A percentile compares a stretch with the other conserved stretches of the same genome.
Evolutionary conservation across 2,329 filamentous ascomycete genomes (phyloP).

Genomic region (Penicillium sp.): DNA sequence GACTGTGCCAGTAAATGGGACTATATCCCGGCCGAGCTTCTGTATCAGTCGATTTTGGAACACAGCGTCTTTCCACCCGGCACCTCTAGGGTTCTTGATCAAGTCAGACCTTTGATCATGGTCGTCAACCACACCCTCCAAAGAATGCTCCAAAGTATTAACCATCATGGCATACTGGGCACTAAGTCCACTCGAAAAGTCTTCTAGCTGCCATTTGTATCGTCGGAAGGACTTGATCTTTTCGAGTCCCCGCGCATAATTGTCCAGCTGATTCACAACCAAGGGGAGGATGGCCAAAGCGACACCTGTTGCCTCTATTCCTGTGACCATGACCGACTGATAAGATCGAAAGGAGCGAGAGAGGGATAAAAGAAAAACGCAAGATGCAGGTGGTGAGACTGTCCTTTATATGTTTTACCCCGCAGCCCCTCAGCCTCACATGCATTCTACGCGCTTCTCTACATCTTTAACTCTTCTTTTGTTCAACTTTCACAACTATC

Average conservation of each 20-base stretch:
- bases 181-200: slow-evolving; percentile 3
- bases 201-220: slow-evolving; percentile 14
- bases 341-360: too few relatives aligned
- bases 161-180: slow-evolving; percentile 11
- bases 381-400: too few relatives aligned
- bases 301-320: slow-evolving; percentile 16
- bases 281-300: slow-evolving; percentile 24
- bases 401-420: too few relatives aligned
- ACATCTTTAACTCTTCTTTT: too few relatives aligned
- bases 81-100: neutral
- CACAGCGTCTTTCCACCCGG: neutral
- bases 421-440: too few relatives aligned
- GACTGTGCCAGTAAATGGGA: neutral
- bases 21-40: neutral
- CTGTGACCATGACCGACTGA: neutral
- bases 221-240: slow-evolving; percentile 14
- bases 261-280: slow-evolving; percentile 24
- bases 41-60: neutral
- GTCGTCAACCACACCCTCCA: neutral
- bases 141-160: slow-evolving; percentile 1
- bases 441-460: too few relatives aligned
- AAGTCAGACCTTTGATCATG: neutral
- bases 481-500: too few relatives aligned
- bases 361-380: too few relatives aligned
- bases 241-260: slow-evolving; percentile 20